phyloP scores from a whole-genome alignment of 805 yeast genomes.

The Yarrowia divulgata region DNA sequence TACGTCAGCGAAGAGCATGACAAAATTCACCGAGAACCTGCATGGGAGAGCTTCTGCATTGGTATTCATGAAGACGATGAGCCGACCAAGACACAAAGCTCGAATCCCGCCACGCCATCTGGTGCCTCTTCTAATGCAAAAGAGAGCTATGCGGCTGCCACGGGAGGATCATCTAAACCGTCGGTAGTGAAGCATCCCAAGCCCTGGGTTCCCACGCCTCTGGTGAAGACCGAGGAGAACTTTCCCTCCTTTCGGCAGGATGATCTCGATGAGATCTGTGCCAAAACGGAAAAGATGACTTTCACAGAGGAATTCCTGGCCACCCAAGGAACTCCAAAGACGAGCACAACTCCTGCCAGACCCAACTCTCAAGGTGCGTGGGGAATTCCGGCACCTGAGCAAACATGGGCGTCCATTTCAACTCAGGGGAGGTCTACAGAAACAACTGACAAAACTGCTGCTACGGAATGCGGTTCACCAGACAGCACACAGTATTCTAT shows the following conservation, averaged over 20 bases:
- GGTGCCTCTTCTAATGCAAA: neutral
- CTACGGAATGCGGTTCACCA: neutral
- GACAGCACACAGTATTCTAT: conserved; percentile 13
- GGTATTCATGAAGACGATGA: neutral
- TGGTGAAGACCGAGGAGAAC: conserved; percentile 5
- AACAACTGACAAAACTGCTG: neutral
- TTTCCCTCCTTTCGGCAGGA: conserved; percentile 1
- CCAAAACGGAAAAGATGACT: neutral
- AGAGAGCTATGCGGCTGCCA: neutral
- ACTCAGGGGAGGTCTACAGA: neutral
- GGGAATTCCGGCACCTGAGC: neutral
- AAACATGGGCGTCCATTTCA: neutral
- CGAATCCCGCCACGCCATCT: neutral
- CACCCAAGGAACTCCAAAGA: neutral
- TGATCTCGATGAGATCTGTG: neutral
- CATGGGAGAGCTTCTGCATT: conserved; percentile 1
- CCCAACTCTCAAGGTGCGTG: neutral
- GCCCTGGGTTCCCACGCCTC: neutral
- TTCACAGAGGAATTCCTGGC: conserved; percentile 4
- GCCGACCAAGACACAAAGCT: neutral
- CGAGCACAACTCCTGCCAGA: neutral
- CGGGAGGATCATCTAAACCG: neutral
- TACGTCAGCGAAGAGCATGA: neutral
- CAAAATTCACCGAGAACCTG: neutral
- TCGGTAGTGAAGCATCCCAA: conserved; percentile 7